phyloP scores from a whole-genome alignment of 495 filamentous ascomycete genomes.

The Penicillium riverlandense region DNA sequence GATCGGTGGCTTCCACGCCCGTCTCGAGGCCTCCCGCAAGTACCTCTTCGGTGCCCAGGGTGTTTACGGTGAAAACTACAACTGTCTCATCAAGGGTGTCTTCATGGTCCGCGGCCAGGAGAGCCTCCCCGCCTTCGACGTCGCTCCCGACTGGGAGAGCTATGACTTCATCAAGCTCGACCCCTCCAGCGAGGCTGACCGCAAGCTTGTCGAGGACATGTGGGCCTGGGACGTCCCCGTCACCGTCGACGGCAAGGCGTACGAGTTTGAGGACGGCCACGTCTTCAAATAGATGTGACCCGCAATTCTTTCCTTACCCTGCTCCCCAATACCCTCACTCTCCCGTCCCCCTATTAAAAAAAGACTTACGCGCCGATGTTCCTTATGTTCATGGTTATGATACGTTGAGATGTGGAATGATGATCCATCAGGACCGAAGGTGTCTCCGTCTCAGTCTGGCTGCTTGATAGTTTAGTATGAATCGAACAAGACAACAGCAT shows the following conservation, averaged over 20 bases:
- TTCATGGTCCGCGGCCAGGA: slow-evolving; percentile 94
- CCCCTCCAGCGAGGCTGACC: slow-evolving; percentile 71
- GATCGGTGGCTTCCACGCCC: slow-evolving; percentile 92
- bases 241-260: slow-evolving; percentile 72
- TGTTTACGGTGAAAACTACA: slow-evolving; percentile 81
- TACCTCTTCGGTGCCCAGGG: slow-evolving; percentile 91
- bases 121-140: slow-evolving; percentile 77
- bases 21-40: slow-evolving; percentile 96
- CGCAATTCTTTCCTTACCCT: slow-evolving; percentile 1
- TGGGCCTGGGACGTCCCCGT: slow-evolving; percentile 88
- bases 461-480: no score
- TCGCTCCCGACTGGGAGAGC: slow-evolving; percentile 94
- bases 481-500: no score
- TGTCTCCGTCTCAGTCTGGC: no score
- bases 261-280: slow-evolving; percentile 77
- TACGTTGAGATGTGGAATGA: slow-evolving; percentile 24
- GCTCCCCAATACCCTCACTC: slow-evolving; percentile 17
- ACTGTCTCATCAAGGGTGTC: slow-evolving; percentile 82
- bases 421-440: slow-evolving; percentile 7
- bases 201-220: slow-evolving; percentile 73
- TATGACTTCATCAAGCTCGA: slow-evolving; percentile 96
- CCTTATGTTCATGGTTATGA: slow-evolving; percentile 25
- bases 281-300: slow-evolving; percentile 84
- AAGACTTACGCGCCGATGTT: slow-evolving; percentile 22
- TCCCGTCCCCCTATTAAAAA: slow-evolving; percentile 1